Conservation (phyloP, 169 alveolate species). For the Cryptosporidium parvum region DNA sequence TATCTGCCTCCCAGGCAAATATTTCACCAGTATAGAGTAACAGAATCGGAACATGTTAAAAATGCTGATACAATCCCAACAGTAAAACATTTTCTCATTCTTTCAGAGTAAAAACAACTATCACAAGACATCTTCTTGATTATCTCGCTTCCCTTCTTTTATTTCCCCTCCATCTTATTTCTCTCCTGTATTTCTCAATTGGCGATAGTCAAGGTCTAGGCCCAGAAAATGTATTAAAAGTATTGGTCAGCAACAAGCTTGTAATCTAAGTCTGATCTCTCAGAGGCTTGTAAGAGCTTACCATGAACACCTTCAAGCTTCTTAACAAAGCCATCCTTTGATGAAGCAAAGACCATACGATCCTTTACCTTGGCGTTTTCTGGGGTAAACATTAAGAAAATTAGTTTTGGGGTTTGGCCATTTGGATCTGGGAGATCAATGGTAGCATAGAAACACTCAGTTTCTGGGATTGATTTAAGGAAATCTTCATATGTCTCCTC, state of each 20-base stretch:
- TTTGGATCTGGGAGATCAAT: conserved; percentile 76
- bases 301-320: conserved; percentile 81
- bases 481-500: conserved; percentile 76
- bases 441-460: conserved; percentile 82
- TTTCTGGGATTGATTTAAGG: conserved; percentile 75
- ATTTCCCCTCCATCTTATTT: not conserved
- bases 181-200: not conserved
- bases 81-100: not conserved
- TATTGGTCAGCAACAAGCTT: conserved; percentile 39
- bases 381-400: conserved; percentile 81
- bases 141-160: not conserved
- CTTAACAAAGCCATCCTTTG: conserved; percentile 82
- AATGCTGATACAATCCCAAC: not conserved
- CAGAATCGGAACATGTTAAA: conserved; percentile 5
- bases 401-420: conserved; percentile 70
- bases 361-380: conserved; percentile 82
- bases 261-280: conserved; percentile 76
- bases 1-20: not conserved
- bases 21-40: not conserved
- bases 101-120: not conserved
- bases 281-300: conserved; percentile 80
- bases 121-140: not conserved
- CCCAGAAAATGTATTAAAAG: conserved; percentile 26
- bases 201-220: not conserved
- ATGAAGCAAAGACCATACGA: conserved; percentile 82